Conservation (phyloP, 371 early-diverging fungal genomes). For the Rhizopus arrhizus region DNA sequence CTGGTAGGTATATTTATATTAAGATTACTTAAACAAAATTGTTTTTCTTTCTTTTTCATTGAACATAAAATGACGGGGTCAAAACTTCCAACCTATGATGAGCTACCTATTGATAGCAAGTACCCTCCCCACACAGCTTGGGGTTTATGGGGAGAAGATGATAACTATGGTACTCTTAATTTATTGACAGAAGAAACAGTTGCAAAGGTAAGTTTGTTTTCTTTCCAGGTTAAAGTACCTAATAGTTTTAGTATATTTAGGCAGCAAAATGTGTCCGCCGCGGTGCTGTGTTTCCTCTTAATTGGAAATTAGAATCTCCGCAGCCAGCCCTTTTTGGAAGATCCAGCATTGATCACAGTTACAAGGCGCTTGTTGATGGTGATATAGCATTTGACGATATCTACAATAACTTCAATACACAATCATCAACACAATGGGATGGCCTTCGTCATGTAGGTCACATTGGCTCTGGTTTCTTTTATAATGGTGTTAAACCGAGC, state of each 20-base stretch:
- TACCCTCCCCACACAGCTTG: conserved; percentile 38
- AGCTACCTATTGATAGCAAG: conserved; percentile 26
- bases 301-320: conserved; percentile 43
- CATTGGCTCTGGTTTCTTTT: conserved; percentile 24
- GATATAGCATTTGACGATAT: conserved; percentile 38
- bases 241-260: conserved; percentile 13
- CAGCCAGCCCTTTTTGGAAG: conserved; percentile 34
- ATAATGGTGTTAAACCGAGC: conserved; percentile 32
- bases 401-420: conserved; percentile 44
- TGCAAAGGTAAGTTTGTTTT: conserved; percentile 25
- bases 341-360: conserved; percentile 23
- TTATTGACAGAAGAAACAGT: conserved; percentile 37
- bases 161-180: conserved; percentile 51
- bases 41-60: neutral
- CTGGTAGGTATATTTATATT: neutral
- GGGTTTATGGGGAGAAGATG: conserved; percentile 52
- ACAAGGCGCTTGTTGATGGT: conserved; percentile 18
- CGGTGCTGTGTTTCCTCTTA: conserved; percentile 42
- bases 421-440: conserved; percentile 49
- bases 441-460: conserved; percentile 45
- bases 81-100: conserved; percentile 25
- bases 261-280: conserved; percentile 23
- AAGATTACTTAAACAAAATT: neutral
- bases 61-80: neutral
- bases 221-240: neutral